Evolutionary conservation across 176 grass and related monocot genomes (phyloP), one percentile per base, ranked within the genome.

Genomic region (Aegilops umbellulata): DNA sequence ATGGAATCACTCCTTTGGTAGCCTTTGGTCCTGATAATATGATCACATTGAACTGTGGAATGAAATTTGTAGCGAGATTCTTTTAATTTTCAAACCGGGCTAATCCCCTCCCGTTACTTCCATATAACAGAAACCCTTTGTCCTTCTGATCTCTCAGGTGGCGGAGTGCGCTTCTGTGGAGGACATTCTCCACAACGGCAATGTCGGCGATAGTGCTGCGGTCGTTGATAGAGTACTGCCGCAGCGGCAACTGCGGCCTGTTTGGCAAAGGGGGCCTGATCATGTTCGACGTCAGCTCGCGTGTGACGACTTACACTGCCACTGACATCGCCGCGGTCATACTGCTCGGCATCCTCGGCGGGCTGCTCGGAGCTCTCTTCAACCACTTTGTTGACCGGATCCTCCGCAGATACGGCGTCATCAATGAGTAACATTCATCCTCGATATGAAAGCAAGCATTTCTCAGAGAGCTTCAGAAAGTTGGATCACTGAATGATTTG

Each of bases 111-210:
- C 55, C 20, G 22, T 58, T 22, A 22, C 55, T 58, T 58, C 3
- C 20, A 58, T 57, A 57, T 58, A 58, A 58, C 53, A 20, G 20
- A 58, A 62, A 62, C 60, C 60, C 4, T 19, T 39, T 25, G n/a
- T 14, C 55, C 5, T 63, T 76, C 27, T 15, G 10, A 60, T 83
- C n/a, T 58, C 23, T 81, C 61, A 95, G 93, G 93, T 95, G 93
- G 93, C 85, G 93, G 74, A 95, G 86, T 69, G 88, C 88, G 10
- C 93, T 95, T 58, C 93, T 95, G 1, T 95, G 93, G 93, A 92
- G 93, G 80, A 86, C 90, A 17, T 95, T 95, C 74, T 95, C 91
- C 14, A 95, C 93, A 14, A 95, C 93, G 15, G 90, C 93, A 0
- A 83, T 95, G 27, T 88, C 77, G 61, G 80, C 88, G 36, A 91